These are phyloP conservation scores for Mimosa bimucronata DNA, from an alignment of 306 rosid species.

Conservation along the genomic window DNA sequence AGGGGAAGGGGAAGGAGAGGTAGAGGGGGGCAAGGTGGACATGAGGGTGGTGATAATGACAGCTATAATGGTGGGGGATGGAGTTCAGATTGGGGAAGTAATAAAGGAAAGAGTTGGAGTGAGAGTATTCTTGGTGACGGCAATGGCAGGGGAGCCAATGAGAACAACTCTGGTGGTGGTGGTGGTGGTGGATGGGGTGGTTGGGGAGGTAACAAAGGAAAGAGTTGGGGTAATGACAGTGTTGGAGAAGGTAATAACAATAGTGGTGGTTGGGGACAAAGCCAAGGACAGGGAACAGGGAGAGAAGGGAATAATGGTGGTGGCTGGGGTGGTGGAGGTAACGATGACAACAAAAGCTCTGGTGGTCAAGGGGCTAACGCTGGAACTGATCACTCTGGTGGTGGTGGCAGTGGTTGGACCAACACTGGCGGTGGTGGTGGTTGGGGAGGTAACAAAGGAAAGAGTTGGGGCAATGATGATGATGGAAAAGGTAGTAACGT, in stretches of 20 bases:
- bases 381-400: not conserved
- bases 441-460: not conserved
- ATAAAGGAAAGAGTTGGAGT: conserved; percentile 8
- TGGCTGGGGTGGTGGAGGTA: conserved; percentile 14
- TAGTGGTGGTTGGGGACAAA: conserved; percentile 21
- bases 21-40: not conserved
- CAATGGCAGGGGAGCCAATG: not conserved
- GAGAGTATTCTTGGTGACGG: not conserved
- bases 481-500: not conserved
- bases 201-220: conserved; percentile 1
- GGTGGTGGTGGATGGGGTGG: not conserved
- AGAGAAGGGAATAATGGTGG: not conserved
- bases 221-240: conserved; percentile 28
- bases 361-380: conserved; percentile 2
- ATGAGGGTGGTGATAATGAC: not conserved
- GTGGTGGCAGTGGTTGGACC: not conserved
- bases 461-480: not conserved
- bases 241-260: not conserved
- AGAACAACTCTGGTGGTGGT: not conserved
- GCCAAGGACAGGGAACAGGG: conserved; percentile 2
- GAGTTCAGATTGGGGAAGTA: conserved; percentile 4
- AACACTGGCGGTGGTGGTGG: not conserved
- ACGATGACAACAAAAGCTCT: not conserved
- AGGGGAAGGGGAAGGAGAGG: conserved; percentile 6
- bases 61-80: not conserved